Evolutionary conservation across 495 filamentous ascomycete species (phyloP), one percentile per base, ranked within the genome.

Genomic region (Xylaria longipes): DNA sequence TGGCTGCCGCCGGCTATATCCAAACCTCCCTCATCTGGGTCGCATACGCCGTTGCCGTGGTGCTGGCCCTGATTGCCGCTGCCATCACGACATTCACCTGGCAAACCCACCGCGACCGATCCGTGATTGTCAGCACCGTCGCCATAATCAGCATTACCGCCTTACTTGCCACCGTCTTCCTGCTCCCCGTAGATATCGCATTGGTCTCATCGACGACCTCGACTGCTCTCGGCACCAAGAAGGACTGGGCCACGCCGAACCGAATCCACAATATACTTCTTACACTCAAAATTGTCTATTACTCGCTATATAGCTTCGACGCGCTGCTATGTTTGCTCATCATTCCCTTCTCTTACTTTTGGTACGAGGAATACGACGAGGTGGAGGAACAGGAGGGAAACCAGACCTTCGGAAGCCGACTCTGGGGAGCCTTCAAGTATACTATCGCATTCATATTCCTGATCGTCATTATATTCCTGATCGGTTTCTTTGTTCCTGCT

Each of bases 311-410:
- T 81, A 95, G 92, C 39, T 80, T 97, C 71, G 97, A 99, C 81
- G 95, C 95, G 1, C 79, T 97, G 2, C 90, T 99, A 17, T 98
- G 97, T 78, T 85, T 99, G 46, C 77, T 99, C 43, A 89, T 97
- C 25, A 90, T 97, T 25, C 96, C 96, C 1, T 99, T 99, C 78
- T 91, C 94, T 15, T 99, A 98, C 82, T 99, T 99, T 82, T 97
- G 91, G 90, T 97, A 97, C 72, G 96, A 99, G 82, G 97, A 98
- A 81, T 96, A 97, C 75, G 93, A 95, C 75, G 91, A 97, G 82
- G 91, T 93, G 63, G 92, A 93, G 41, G 84, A 88, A 27, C 92
- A 97, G 69, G 87, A 92, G 31, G 92, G 93, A 17, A 88, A 86
- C n/a, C 91, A 94, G 78, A 91, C 90, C 7, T 72, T 90, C 61